Conservation (phyloP, 148 eudicot genomes). For the Pouteria glomerata region DNA sequence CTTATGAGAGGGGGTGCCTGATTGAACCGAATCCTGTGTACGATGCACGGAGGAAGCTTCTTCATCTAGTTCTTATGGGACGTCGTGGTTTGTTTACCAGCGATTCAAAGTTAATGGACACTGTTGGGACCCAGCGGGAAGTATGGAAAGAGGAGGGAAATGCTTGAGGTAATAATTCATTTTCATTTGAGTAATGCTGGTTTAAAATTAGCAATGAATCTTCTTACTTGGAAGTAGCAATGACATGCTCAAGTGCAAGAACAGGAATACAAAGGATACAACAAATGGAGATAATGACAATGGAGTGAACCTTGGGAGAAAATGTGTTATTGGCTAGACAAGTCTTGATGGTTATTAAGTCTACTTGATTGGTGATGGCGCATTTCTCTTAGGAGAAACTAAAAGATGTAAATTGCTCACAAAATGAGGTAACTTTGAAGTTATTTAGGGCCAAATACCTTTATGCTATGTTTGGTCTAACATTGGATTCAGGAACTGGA, state of each 20-base stretch:
- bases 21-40: constrained; percentile 71
- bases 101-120: constrained; percentile 20
- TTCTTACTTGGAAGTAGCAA: neutral
- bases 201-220: neutral
- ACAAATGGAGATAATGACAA: neutral
- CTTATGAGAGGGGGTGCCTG: constrained; percentile 81
- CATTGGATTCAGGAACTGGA: too few relatives aligned
- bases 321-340: neutral
- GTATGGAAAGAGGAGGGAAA: constrained; percentile 14
- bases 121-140: constrained; percentile 11
- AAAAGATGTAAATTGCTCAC: neutral
- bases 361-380: neutral
- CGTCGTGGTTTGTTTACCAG: constrained; percentile 47
- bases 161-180: constrained; percentile 8
- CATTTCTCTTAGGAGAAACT: neutral
- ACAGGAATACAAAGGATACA: neutral
- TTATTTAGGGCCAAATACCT: neutral
- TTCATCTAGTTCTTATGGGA: constrained; percentile 66
- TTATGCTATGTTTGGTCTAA: too few relatives aligned
- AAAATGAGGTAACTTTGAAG: neutral
- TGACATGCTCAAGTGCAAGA: neutral
- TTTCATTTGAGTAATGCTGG: neutral
- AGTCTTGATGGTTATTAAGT: neutral
- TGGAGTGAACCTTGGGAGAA: neutral
- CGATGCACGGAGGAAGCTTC: constrained; percentile 74